Evolutionary conservation across 176 grass and related monocot species (phyloP).

Genomic region (Rhipidocladum racemiflorum): DNA sequence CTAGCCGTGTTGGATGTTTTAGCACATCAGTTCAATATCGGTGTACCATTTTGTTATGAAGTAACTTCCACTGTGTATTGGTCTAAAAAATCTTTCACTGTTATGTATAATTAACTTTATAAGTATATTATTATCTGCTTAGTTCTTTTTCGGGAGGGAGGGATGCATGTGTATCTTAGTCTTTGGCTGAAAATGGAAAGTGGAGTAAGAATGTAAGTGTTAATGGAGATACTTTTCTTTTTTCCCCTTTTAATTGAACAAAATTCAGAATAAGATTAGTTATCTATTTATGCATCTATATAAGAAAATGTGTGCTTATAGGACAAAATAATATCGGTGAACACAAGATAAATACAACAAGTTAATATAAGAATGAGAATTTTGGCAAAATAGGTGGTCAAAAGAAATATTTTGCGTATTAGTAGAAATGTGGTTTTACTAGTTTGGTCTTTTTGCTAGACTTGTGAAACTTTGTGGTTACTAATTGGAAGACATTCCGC

Average conservation of each 20-base stretch:
- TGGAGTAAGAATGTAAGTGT: background rate
- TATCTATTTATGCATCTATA: background rate
- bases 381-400: background rate
- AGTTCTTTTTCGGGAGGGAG: background rate
- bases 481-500: background rate
- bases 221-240: background rate
- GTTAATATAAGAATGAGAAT: background rate
- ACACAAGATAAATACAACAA: background rate
- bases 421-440: background rate
- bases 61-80: background rate
- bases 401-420: background rate
- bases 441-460: background rate
- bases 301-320: background rate
- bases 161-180: background rate
- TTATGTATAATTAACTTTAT: background rate
- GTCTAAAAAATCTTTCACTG: background rate
- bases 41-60: background rate
- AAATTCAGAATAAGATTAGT: background rate
- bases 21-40: background rate
- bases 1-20: background rate
- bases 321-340: background rate
- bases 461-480: background rate
- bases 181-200: background rate
- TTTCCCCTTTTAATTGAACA: background rate
- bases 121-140: background rate